phyloP scores from a whole-genome alignment of 2,329 filamentous ascomycete species.

The Pseudogymnoascus sp. region DNA sequence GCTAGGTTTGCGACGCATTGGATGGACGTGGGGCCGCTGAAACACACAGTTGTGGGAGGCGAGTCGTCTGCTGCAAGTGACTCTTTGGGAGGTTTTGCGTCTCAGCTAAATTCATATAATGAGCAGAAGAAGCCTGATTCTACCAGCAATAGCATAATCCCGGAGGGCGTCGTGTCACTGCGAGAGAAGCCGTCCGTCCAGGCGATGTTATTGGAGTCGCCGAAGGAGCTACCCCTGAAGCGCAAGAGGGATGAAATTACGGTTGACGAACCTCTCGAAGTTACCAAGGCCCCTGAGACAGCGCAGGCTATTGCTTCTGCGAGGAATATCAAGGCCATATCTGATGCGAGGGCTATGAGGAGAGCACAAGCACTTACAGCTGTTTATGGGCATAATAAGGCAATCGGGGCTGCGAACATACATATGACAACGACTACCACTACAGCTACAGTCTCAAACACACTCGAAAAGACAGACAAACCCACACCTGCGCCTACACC shows the following conservation, averaged over 20 bases:
- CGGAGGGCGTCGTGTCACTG: background rate
- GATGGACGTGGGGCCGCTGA: background rate
- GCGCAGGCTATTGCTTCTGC: background rate
- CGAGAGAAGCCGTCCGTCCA: background rate
- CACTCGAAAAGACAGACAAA: background rate
- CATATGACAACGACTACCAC: background rate
- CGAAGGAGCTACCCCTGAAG: background rate
- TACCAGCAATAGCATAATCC: background rate
- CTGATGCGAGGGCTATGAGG: slow-evolving; percentile 4
- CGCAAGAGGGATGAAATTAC: background rate
- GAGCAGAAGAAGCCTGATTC: background rate
- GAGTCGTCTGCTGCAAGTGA: background rate
- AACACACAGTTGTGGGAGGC: background rate
- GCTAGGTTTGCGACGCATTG: background rate
- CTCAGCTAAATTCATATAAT: background rate
- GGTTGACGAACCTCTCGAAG: background rate
- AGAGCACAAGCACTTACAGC: background rate
- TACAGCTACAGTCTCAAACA: background rate
- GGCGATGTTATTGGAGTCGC: background rate
- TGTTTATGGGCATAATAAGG: background rate
- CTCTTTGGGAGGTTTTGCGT: background rate
- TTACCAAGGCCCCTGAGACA: background rate
- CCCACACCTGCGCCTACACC: background rate
- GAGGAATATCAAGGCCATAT: background rate
- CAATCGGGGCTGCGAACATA: background rate